Evolutionary conservation across 2,329 filamentous ascomycete genomes (phyloP).

Genomic region (Thermothelomyces thermophilus): DNA sequence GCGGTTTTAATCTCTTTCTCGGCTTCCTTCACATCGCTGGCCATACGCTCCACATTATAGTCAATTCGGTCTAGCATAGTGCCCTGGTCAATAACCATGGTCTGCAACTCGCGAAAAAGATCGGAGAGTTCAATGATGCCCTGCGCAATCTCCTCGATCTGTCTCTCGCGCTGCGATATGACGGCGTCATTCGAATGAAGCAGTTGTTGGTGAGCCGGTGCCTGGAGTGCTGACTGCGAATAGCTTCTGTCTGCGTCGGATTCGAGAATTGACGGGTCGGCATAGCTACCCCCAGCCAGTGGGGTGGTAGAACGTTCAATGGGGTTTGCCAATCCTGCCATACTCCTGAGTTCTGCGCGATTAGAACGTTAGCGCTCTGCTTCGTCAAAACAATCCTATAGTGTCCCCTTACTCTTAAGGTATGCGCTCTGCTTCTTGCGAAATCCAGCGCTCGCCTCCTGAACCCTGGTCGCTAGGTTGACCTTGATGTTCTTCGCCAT

Average conservation of each 20-base stretch:
- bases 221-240: conserved; percentile 81
- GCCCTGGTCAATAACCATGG: conserved; percentile 89
- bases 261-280: conserved; percentile 82
- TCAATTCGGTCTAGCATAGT: conserved; percentile 92
- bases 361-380: conserved; percentile 21
- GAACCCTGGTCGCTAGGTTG: conserved; percentile 77
- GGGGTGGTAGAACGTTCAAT: conserved; percentile 49
- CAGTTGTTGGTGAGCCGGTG: conserved; percentile 61
- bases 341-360: conserved; percentile 61
- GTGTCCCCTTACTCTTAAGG: conserved; percentile 66
- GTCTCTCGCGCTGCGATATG: conserved; percentile 86
- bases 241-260: conserved; percentile 90
- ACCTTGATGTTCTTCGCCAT: conserved; percentile 98
- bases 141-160: conserved; percentile 97
- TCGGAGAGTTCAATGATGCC: conserved; percentile 96
- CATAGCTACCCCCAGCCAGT: conserved; percentile 44
- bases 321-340: conserved; percentile 50
- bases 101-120: conserved; percentile 92
- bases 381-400: too few relatives aligned
- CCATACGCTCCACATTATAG: conserved; percentile 96
- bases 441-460: conserved; percentile 86
- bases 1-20: conserved; percentile 88
- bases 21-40: conserved; percentile 84
- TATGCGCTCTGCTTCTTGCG: conserved; percentile 97
- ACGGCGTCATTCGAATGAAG: conserved; percentile 71